Base-by-base conservation (phyloP, 2,329 filamentous ascomycete genomes). In the Diaporthe sp. region DNA sequence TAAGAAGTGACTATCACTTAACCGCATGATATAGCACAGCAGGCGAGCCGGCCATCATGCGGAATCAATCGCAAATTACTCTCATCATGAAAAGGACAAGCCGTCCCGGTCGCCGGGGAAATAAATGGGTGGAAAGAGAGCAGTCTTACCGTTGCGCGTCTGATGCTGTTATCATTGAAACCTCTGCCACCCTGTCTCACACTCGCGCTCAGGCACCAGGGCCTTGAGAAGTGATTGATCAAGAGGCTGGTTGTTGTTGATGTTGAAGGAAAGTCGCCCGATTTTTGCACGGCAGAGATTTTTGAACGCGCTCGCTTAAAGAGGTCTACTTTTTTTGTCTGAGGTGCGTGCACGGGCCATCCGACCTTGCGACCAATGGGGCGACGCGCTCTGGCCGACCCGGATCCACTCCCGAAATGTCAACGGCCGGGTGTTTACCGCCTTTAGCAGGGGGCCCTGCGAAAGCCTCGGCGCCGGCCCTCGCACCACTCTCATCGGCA, bases 61-160 rank as follows among this genome's bases (percentile, higher is more conserved):
- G 87, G 89, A 90, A 94, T 98, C 95, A 97, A 96, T 96, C 95
- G 96, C 95, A 98, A 98, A 98, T 98, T 98, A 95, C 84, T 94
- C 89, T 94, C 95, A 98, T 98, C 96, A 94, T 93, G 79, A 80
- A 80, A 65, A 28, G 78, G 76, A 70, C 65, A 70, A 42, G 55
- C 51, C 42, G 13, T 60, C 42, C 58, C 37, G 22, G 46, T 62
- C 61, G 44, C 37, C 53, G 22, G 34, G 34, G 42, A n/a, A 25
- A 28, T 6, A 17, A 55, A 57, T 44, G 19, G 51, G 34, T 42
- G 31, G 31, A 12, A 42, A 25, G 22, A 13, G 31, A 22, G 13
- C 4, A 55, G n/a, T 31, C 65, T 70, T 70, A 70, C 65, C 65
- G 15, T 42, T 53, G 46, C 65, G 15, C 31, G n/a, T 39, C n/a